Percentiles rank a stretch among this genome's conserved stretches.
Evolutionary conservation across 169 alveolate species (phyloP).

Genomic region (Plasmodium relictum): DNA sequence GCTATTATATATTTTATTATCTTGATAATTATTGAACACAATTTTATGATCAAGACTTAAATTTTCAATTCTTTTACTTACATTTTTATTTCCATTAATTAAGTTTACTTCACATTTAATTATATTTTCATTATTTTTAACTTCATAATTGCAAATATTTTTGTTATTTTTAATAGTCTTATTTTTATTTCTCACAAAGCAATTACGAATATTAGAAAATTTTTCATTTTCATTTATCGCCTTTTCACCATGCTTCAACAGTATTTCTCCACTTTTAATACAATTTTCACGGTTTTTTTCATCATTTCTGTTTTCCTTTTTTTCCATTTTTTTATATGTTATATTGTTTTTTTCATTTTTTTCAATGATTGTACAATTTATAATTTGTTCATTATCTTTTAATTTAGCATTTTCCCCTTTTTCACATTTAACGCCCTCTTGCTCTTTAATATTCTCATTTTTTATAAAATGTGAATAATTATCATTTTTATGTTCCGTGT

Average conservation of each 20-base stretch:
- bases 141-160: conserved; percentile 12
- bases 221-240: conserved; percentile 16
- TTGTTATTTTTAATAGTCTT: conserved; percentile 3
- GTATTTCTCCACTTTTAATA: conserved; percentile 12
- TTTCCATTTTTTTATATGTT: conserved; percentile 12
- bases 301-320: conserved; percentile 12
- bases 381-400: conserved; percentile 2
- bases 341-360: conserved; percentile 9
- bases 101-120: conserved; percentile 12
- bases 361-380: conserved; percentile 11
- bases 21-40: background rate
- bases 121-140: conserved; percentile 4
- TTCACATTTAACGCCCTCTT: background rate
- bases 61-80: conserved; percentile 1
- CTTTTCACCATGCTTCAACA: conserved; percentile 17
- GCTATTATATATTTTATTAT: conserved; percentile 13
- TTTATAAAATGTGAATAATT: conserved; percentile 1
- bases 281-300: conserved; percentile 6
- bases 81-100: conserved; percentile 9
- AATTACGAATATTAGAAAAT: background rate
- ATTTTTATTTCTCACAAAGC: conserved; percentile 5
- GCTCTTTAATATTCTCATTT: conserved; percentile 3
- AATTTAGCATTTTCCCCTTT: conserved; percentile 1
- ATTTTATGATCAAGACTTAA: background rate
- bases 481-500: background rate